Evolutionary conservation across 164 flowering plant species (phyloP).

Genomic region (Chimonanthus salicifolius): DNA sequence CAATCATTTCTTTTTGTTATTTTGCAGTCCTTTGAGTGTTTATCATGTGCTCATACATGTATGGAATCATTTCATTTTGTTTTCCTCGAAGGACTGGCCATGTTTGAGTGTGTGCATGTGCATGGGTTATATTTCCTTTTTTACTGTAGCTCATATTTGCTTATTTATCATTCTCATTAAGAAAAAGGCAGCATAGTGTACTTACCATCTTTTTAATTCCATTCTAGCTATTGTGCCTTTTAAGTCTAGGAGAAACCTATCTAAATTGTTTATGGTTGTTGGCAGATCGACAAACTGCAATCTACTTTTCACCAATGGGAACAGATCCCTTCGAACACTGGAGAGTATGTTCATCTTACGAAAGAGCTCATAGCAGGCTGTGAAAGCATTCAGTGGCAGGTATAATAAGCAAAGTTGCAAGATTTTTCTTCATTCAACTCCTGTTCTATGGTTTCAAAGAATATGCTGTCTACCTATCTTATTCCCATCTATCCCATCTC

Average conservation of each 20-base stretch:
- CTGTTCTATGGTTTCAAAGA: not conserved
- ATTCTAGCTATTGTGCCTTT: no score
- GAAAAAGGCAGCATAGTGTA: no score
- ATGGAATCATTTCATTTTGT: no score
- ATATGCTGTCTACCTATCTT: not conserved
- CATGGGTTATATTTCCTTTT: not conserved
- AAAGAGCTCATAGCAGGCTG: slow-evolving; percentile 65
- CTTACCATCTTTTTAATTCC: no score
- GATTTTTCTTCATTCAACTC: not conserved
- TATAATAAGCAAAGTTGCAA: slow-evolving; percentile 18
- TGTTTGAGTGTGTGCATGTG: not conserved
- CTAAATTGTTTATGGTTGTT: not conserved
- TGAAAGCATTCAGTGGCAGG: slow-evolving; percentile 98
- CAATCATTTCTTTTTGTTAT: no score
- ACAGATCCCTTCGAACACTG: slow-evolving; percentile 37
- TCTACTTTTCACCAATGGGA: slow-evolving; percentile 80
- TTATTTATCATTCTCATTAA: not conserved
- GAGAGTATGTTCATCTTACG: slow-evolving; percentile 44
- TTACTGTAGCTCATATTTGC: not conserved
- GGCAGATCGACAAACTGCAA: slow-evolving; percentile 75
- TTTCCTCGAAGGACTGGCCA: no score
- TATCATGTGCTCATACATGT: no score
- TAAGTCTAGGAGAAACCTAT: not conserved
- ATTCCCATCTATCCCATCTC: not conserved
- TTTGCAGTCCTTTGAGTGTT: no score